Evolutionary conservation across 345 rosid species (phyloP), one percentile per base, ranked within the genome.

Genomic region (Bruguiera gymnorhiza): DNA sequence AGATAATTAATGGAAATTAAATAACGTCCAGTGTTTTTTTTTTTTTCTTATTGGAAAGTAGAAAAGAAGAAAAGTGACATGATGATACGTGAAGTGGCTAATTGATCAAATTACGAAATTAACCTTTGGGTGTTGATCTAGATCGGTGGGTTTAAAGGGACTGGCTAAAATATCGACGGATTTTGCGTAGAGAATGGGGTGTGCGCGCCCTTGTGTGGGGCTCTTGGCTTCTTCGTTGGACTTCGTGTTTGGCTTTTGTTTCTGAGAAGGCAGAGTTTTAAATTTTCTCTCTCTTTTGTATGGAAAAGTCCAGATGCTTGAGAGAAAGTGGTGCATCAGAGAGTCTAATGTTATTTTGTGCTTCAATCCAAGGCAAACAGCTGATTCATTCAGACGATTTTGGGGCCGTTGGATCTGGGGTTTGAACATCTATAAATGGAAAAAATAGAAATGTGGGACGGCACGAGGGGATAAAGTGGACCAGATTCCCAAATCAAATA

Each of bases 71-170:
- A 43, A 43, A 43, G 50, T 43, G 50, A 13, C 5, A 43, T 43
- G 50, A 43, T 43, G 50, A 43, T 11, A 43, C 4, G 1, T 43
- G 37, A 21, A 21, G 60, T n/a, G 64, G 54, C 63, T 1, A 68
- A 74, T 65, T 46, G 5, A 18, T 36, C 6, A 67, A 73, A 34
- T 76, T 82, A 86, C 89, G 53, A 62, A 64, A 78, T 72, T 83
- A 67, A 58, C 87, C 87, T 80, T 69, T 1, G 18, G 8, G 62
- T 30, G 36, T 20, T 69, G 78, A 78, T 78, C 79, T 53, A 48
- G 62, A 66, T 59, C 68, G 63, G 72, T 70, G 63, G 72, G 79
- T 68, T 2, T 2, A 43, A 13, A 13, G 23, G 52, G 63, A 61
- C 61, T 55, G 78, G 65, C 60, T 60, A 39, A 70, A 68, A 74